phyloP scores from a whole-genome alignment of 2,329 filamentous ascomycete species.

The Arachnomyces sp. region DNA sequence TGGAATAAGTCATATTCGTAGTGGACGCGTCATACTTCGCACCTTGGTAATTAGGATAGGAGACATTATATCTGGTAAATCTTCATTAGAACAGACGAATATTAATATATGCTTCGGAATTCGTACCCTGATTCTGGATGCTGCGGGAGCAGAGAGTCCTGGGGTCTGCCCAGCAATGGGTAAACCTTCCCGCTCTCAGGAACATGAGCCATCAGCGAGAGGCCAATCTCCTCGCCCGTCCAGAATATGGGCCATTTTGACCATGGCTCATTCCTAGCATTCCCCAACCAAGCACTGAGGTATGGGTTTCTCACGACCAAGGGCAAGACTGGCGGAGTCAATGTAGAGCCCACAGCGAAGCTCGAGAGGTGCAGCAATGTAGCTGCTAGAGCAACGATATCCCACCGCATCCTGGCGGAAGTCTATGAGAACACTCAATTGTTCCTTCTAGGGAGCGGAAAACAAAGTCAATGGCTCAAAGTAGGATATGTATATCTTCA shows the following conservation, averaged over 20 bases:
- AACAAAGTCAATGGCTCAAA: neutral
- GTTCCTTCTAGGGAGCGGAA: too few species aligned
- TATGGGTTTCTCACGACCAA: conserved; percentile 72
- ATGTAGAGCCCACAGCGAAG: conserved; percentile 42
- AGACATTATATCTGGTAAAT: conserved; percentile 46
- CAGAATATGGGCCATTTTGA: conserved; percentile 81
- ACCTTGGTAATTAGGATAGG: conserved; percentile 53
- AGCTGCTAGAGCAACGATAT: conserved; percentile 23
- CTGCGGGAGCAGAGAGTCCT: conserved; percentile 49
- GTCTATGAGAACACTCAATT: conserved; percentile 9
- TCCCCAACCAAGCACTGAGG: conserved; percentile 64
- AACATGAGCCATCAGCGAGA: conserved; percentile 56
- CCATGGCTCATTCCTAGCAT: conserved; percentile 71
- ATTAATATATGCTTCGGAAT: neutral
- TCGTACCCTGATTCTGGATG: conserved; percentile 29
- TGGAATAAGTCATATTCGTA: conserved; percentile 59
- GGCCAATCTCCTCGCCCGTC: conserved; percentile 61
- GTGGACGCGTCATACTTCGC: conserved; percentile 62
- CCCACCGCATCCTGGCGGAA: conserved; percentile 25
- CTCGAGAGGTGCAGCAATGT: conserved; percentile 32
- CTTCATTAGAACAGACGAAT: neutral
- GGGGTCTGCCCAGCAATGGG: conserved; percentile 58
- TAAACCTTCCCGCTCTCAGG: conserved; percentile 54
- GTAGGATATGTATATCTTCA: neutral
- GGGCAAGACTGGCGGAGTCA: conserved; percentile 60